Base-by-base conservation (phyloP, 2,329 filamentous ascomycete genomes). In the Scedosporium apiospermum region DNA sequence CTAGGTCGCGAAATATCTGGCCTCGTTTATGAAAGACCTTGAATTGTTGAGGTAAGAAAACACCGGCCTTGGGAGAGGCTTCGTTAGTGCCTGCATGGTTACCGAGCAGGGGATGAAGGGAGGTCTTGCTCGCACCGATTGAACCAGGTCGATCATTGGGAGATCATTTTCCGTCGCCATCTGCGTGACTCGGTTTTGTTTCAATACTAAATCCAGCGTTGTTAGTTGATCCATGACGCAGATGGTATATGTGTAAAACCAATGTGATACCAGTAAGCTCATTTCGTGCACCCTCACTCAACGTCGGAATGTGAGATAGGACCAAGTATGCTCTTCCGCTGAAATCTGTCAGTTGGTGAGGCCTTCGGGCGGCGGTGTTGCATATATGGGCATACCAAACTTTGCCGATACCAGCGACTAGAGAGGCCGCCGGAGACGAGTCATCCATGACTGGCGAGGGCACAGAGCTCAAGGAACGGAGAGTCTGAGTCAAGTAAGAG, bases 31-130 rank as follows among this genome's bases (percentile, higher is more conserved):
- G 76, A 64, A 78, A 78, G 18, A 78, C 76, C 1, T 71, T 69
- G 61, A 78, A 78, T 44, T 78, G 76, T 55, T 78, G 74, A 0
- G 76, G 76, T 9, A 78, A 68, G 46, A 77, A 77, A 6, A 76
- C 74, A 3, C 74, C 51, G 23, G 51, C 51, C 51, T 55, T 7
- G 6, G n/a, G n/a, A n/a, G n/a, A n/a, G n/a, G n/a, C n/a, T n/a
- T n/a, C n/a, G n/a, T n/a, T n/a, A n/a, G n/a, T n/a, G n/a, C n/a
- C n/a, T n/a, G n/a, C n/a, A n/a, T n/a, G n/a, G n/a, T n/a, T n/a
- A n/a, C n/a, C n/a, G n/a, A n/a, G n/a, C n/a, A n/a, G n/a, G n/a
- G n/a, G n/a, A n/a, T n/a, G n/a, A n/a, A n/a, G n/a, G n/a, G n/a
- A n/a, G n/a, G n/a, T n/a, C n/a, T n/a, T n/a, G n/a, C n/a, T n/a